phyloP scores from a whole-genome alignment of 2,329 filamentous ascomycete genomes.

The Teratosphaeriaceae sp. region DNA sequence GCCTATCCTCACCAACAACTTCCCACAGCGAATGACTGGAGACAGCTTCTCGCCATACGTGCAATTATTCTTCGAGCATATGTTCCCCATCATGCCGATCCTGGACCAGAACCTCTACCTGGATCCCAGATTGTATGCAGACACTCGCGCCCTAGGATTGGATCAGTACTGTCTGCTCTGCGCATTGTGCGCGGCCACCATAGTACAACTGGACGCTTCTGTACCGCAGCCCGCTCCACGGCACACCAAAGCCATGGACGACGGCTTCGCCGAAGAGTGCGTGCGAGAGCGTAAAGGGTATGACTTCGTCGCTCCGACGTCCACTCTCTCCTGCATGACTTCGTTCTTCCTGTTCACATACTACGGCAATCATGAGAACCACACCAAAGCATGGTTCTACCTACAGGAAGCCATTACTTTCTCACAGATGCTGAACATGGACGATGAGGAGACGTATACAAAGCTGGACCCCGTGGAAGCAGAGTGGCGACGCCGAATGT shows the following conservation, averaged over 20 bases:
- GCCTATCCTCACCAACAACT: conserved; percentile 15
- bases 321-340: conserved; percentile 27
- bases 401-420: conserved; percentile 31
- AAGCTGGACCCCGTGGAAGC: conserved; percentile 26
- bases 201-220: conserved; percentile 29
- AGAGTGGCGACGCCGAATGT: conserved; percentile 29
- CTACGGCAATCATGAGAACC: conserved; percentile 29
- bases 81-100: conserved; percentile 32
- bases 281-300: conserved; percentile 24
- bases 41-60: conserved; percentile 28
- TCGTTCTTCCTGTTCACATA: conserved; percentile 32
- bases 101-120: conserved; percentile 26
- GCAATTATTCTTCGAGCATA: conserved; percentile 29
- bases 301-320: conserved; percentile 25
- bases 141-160: conserved; percentile 16
- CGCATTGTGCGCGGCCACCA: conserved; percentile 27
- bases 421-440: conserved; percentile 27
- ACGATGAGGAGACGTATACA: conserved; percentile 27
- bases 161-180: conserved; percentile 29
- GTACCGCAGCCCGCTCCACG: conserved; percentile 22
- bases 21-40: conserved; percentile 17
- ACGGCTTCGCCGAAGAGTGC: conserved; percentile 30
- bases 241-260: conserved; percentile 19
- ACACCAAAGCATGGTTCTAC: conserved; percentile 29
- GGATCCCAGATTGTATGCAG: conserved; percentile 21